Evolutionary conservation across 768 basidiomycete genomes (phyloP).

Genomic region (Lentinula edodes): DNA sequence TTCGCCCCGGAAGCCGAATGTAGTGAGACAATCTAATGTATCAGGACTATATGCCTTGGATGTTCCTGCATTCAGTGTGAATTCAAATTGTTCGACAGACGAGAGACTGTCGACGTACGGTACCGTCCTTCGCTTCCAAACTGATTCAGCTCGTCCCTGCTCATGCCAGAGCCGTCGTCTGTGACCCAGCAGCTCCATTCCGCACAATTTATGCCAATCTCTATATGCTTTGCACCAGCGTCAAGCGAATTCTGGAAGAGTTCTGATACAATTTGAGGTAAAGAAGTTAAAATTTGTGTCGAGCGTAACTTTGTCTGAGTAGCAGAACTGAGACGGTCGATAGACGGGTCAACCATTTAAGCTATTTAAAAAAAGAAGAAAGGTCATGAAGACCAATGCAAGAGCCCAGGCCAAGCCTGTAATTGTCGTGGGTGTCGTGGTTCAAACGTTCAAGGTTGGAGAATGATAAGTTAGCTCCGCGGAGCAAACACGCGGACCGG

Average conservation of each 20-base stretch:
- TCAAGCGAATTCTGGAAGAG: constrained; percentile 90
- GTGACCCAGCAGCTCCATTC: constrained; percentile 82
- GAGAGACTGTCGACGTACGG: constrained; percentile 36
- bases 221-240: constrained; percentile 63
- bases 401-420: not conserved
- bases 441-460: not conserved
- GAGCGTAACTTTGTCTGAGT: constrained; percentile 76
- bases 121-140: constrained; percentile 60
- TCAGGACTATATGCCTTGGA: constrained; percentile 61
- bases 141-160: constrained; percentile 46
- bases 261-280: constrained; percentile 77
- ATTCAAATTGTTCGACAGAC: not conserved
- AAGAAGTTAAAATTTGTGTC: constrained; percentile 75
- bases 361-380: not conserved
- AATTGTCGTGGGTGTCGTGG: not conserved
- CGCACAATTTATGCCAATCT: constrained; percentile 66
- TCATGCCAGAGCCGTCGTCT: constrained; percentile 82
- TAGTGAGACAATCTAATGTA: constrained; percentile 45
- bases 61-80: constrained; percentile 42
- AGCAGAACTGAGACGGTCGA: constrained; percentile 48
- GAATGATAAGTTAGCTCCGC: not conserved
- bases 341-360: constrained; percentile 10
- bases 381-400: not conserved
- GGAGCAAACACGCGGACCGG: not conserved
- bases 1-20: constrained; percentile 94